Evolutionary conservation across 2,329 filamentous ascomycete genomes (phyloP).

Genomic region (Xylariaceae sp.): DNA sequence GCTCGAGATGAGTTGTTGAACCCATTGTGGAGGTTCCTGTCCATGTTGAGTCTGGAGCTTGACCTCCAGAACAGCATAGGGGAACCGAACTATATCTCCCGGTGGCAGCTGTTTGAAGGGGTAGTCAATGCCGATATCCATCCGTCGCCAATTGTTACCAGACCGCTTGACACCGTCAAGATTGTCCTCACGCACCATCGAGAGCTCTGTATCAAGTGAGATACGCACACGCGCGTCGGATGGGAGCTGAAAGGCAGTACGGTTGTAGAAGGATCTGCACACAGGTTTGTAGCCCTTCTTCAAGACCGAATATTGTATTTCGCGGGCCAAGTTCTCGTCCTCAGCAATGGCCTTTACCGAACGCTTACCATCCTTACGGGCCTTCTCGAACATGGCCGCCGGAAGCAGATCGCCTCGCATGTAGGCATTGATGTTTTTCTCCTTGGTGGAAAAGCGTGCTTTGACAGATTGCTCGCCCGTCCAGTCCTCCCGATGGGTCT

Average conservation of each 20-base stretch:
- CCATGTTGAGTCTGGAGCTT: conserved; percentile 95
- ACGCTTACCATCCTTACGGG: conserved; percentile 91
- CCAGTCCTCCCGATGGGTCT: conserved; percentile 98
- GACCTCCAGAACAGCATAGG: conserved; percentile 92
- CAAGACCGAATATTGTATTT: conserved; percentile 89
- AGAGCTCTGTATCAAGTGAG: conserved; percentile 91
- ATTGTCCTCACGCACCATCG: conserved; percentile 93
- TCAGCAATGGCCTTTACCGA: conserved; percentile 84
- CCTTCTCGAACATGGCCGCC: conserved; percentile 89
- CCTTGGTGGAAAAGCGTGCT: conserved; percentile 87
- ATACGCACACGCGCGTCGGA: conserved; percentile 94
- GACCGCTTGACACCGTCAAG: conserved; percentile 68
- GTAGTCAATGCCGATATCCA: conserved; percentile 94
- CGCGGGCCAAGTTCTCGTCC: conserved; percentile 79
- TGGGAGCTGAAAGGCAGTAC: conserved; percentile 93
- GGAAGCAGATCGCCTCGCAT: conserved; percentile 78
- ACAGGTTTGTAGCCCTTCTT: conserved; percentile 83
- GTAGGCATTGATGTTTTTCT: conserved; percentile 95
- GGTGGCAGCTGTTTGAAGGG: conserved; percentile 84
- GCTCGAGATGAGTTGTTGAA: conserved; percentile 83
- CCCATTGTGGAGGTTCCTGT: conserved; percentile 94
- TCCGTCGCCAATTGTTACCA: conserved; percentile 90
- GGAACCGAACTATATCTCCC: conserved; percentile 83
- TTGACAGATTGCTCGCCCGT: conserved; percentile 99
- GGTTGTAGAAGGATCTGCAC: conserved; percentile 94